Conservation (phyloP, 495 filamentous ascomycete species). For the Penicillium waksmanii region DNA sequence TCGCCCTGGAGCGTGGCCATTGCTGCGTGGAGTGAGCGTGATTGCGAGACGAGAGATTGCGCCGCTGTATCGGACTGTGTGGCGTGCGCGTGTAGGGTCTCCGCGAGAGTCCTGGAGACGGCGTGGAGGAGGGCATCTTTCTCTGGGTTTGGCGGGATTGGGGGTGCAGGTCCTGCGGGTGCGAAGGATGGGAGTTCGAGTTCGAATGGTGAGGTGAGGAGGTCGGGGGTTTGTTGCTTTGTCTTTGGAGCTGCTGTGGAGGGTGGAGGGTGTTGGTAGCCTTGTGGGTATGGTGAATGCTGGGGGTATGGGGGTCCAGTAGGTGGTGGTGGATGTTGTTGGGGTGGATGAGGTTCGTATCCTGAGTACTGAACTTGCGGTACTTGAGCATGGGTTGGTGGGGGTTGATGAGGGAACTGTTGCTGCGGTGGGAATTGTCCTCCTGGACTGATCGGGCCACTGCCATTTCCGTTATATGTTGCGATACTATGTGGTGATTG, state of each 20-base stretch:
- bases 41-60: constrained; percentile 76
- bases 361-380: constrained; percentile 20
- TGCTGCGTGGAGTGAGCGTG: constrained; percentile 70
- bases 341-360: constrained; percentile 26
- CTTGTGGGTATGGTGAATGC: constrained; percentile 24
- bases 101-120: constrained; percentile 68
- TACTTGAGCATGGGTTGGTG: neutral
- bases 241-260: constrained; percentile 43
- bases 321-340: constrained; percentile 11
- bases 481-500: constrained; percentile 18
- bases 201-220: constrained; percentile 72
- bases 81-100: constrained; percentile 65
- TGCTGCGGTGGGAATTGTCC: constrained; percentile 10
- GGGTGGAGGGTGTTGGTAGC: constrained; percentile 20
- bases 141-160: constrained; percentile 94
- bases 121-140: constrained; percentile 86
- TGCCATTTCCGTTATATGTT: constrained; percentile 19
- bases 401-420: neutral
- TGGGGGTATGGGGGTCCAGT: constrained; percentile 21
- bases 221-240: constrained; percentile 62
- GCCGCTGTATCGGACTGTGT: constrained; percentile 70
- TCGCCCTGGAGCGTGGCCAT: constrained; percentile 70
- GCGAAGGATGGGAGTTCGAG: constrained; percentile 63
- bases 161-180: constrained; percentile 67
- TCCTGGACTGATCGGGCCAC: constrained; percentile 11